Conservation (phyloP, 2,329 filamentous ascomycete species). For the Penicillium sp. region DNA sequence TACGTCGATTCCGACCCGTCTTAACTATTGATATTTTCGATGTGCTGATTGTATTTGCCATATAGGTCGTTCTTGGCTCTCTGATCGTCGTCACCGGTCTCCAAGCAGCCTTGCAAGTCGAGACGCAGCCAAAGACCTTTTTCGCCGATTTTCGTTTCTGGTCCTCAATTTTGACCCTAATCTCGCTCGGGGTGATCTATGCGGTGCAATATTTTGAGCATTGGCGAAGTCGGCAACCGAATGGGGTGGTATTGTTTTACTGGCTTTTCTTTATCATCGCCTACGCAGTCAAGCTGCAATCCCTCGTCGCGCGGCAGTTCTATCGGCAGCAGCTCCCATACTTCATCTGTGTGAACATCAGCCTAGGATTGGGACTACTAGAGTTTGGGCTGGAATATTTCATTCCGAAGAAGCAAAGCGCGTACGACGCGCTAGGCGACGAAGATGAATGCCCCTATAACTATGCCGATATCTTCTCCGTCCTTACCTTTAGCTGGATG, state of each 20-base stretch:
- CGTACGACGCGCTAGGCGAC: constrained; percentile 61
- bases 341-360: constrained; percentile 69
- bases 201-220: constrained; percentile 82
- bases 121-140: constrained; percentile 64
- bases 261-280: constrained; percentile 81
- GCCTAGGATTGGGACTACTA: constrained; percentile 60
- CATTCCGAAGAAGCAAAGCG: constrained; percentile 69
- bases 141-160: constrained; percentile 78
- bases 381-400: constrained; percentile 81
- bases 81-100: constrained; percentile 63
- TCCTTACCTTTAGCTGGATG: constrained; percentile 97
- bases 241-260: constrained; percentile 84
- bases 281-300: constrained; percentile 76
- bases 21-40: neutral
- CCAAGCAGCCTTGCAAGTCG: constrained; percentile 71
- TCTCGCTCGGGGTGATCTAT: constrained; percentile 69
- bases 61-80: constrained; percentile 57
- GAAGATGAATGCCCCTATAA: constrained; percentile 67
- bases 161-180: constrained; percentile 65
- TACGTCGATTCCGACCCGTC: too few species aligned
- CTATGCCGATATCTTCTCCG: constrained; percentile 89
- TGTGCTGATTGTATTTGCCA: neutral
- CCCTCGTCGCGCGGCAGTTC: constrained; percentile 70
- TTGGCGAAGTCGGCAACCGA: constrained; percentile 72
- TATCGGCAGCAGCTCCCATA: constrained; percentile 63